Base-by-base conservation (phyloP, 352 stramenopile genomes). In the Pythium plurisporium region DNA sequence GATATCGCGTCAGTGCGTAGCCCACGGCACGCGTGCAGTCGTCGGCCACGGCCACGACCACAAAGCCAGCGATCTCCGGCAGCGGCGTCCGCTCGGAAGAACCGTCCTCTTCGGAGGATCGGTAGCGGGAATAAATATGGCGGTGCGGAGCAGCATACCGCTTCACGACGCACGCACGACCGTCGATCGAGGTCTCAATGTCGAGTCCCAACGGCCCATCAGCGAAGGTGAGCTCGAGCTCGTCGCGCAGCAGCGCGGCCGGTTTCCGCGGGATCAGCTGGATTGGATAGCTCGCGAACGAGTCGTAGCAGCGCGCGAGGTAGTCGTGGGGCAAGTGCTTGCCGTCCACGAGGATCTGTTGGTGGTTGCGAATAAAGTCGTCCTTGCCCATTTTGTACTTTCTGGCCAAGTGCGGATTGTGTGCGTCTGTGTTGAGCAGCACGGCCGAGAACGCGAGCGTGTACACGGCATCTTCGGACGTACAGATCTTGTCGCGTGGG, bases 161-260 rank as follows among this genome's bases (percentile, higher is more conserved):
- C 62, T 87, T 89, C 22, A 90, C 79, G 31, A 88, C 53, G 23
- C 79, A 87, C 29, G 74, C 74, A 19, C 73, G 82, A 4, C 72
- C 73, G 52, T 92, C 82, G 47, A 89, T 78, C 11, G 76, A 87
- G 27, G 82, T 92, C 68, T 92, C 82, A 43, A 92, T 92, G 26
- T 87, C 76, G 2, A 92, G 53, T 0, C 82, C 82, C 9, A 92
- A 53, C 15, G 72, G 64, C 5, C 64, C 49, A 10, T 86, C 69
- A 0, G 57, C 69, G 48, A 92, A 92, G 49, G 73, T 76, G 25
- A 92, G 67, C 59, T 90, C 82, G 30, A 88, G 38, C 55, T 92
- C 82, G 41, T 88, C 72, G 2, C 56, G 53, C 15, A 81, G 62
- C 29, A 87, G 30, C 37, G 69, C 55, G 4, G 40, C 25, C 1